A percentile compares a stretch with the other conserved stretches of the same genome.
Evolutionary conservation across 306 rosid genomes (phyloP).

Genomic region (Pyrus betulifolia): DNA sequence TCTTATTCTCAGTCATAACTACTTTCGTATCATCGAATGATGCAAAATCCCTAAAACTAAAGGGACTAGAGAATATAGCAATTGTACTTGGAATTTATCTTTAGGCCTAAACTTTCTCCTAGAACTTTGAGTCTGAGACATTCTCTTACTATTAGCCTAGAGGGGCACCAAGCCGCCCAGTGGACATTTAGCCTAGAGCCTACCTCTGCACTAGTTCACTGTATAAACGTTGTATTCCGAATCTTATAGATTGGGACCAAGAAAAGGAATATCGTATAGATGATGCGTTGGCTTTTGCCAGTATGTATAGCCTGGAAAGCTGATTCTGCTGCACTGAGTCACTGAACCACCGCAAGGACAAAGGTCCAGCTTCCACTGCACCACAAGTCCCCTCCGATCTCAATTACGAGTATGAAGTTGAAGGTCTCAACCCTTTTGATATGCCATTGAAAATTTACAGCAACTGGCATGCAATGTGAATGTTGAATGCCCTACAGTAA

Average conservation of each 20-base stretch:
- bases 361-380: background rate
- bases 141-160: background rate
- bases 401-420: constrained; percentile 5
- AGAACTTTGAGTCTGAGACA: too few relatives aligned
- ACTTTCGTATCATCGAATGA: too few relatives aligned
- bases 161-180: background rate
- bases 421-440: background rate
- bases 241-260: too few relatives aligned
- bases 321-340: background rate
- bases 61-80: background rate
- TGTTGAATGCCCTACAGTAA: constrained; percentile 4
- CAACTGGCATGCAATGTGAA: background rate
- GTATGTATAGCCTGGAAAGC: background rate
- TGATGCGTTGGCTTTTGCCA: background rate
- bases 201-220: background rate
- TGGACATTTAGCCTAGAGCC: background rate
- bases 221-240: background rate
- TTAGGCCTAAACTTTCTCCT: background rate
- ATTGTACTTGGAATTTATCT: background rate
- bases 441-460: background rate
- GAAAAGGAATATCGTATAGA: too few relatives aligned
- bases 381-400: background rate
- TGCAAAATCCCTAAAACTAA: too few relatives aligned
- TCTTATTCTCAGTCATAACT: too few relatives aligned
- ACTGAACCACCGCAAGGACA: background rate